These are phyloP conservation scores for Bacterosira constricta DNA, from an alignment of 108 stramenopile species.

Conservation along the genomic window DNA sequence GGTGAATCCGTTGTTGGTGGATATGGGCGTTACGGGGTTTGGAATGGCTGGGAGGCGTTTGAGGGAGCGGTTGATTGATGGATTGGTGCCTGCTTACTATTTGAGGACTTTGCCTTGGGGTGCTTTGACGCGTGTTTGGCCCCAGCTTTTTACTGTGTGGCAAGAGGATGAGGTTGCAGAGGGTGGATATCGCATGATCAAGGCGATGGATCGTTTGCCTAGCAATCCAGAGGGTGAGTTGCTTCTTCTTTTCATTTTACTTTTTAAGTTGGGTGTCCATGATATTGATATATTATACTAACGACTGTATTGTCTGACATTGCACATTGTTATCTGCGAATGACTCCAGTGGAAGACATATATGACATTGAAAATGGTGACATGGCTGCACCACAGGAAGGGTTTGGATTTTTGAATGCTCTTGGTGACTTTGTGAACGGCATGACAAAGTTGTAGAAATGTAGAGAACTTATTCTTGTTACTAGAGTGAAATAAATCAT, in stretches of 20 bases:
- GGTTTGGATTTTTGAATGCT: slow-evolving; percentile 65
- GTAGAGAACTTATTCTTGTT: neutral
- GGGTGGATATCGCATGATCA: slow-evolving; percentile 82
- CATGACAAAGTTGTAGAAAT: slow-evolving; percentile 72
- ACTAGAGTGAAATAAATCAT: too few relatives aligned
- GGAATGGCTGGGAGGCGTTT: slow-evolving; percentile 92
- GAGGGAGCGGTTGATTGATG: slow-evolving; percentile 85
- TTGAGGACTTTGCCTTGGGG: slow-evolving; percentile 90
- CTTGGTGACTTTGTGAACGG: slow-evolving; percentile 66
- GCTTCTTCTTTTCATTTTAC: neutral
- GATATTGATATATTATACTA: too few relatives aligned
- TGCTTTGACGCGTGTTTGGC: slow-evolving; percentile 79
- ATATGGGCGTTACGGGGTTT: slow-evolving; percentile 96
- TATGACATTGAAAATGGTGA: slow-evolving; percentile 75
- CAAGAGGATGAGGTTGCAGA: slow-evolving; percentile 85
- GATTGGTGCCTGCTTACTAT: slow-evolving; percentile 77
- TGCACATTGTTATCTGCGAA: too few relatives aligned
- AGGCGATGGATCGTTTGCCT: slow-evolving; percentile 64
- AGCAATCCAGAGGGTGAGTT: slow-evolving; percentile 68
- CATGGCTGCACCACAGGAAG: slow-evolving; percentile 41
- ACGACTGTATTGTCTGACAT: too few relatives aligned
- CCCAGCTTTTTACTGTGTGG: slow-evolving; percentile 83
- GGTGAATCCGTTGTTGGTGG: slow-evolving; percentile 91
- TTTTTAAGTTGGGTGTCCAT: too few relatives aligned
- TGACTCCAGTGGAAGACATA: slow-evolving; percentile 74